These are phyloP conservation scores for Rubroboletus pulcherrimus DNA, from an alignment of 768 basidiomycete genomes.

Conservation along the genomic window DNA sequence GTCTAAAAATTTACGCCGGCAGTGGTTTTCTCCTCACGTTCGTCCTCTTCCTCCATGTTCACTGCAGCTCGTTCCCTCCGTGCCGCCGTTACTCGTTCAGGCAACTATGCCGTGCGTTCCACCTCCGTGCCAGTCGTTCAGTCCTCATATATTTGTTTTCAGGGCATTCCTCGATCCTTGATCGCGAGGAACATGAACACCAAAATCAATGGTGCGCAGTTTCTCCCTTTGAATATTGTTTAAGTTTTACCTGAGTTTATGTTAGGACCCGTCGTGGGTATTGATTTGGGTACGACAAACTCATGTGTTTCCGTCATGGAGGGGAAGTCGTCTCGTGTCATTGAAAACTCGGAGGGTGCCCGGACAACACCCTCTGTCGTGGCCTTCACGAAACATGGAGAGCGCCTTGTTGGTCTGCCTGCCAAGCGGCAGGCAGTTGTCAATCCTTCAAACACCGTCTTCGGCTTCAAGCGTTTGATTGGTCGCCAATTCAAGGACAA, in stretches of 20 bases:
- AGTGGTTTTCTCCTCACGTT: slow-evolving; percentile 30
- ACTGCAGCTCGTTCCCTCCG: slow-evolving; percentile 63
- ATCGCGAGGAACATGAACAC: slow-evolving; percentile 94
- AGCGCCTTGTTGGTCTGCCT: slow-evolving; percentile 92
- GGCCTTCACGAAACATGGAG: slow-evolving; percentile 97
- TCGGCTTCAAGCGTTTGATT: slow-evolving; percentile 91
- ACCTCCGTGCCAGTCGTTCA: not conserved
- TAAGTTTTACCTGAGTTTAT: not conserved
- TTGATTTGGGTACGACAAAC: slow-evolving; percentile 94
- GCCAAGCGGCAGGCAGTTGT: slow-evolving; percentile 98
- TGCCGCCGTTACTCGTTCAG: slow-evolving; percentile 53
- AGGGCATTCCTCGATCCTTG: slow-evolving; percentile 67
- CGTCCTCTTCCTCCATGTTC: slow-evolving; percentile 62
- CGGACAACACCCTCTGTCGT: slow-evolving; percentile 98
- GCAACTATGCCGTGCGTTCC: slow-evolving; percentile 59
- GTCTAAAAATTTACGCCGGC: slow-evolving; percentile 44
- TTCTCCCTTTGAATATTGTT: not conserved
- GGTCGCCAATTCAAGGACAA: slow-evolving; percentile 90
- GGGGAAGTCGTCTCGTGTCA: slow-evolving; percentile 89
- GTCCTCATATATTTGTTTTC: slow-evolving; percentile 6
- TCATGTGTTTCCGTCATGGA: slow-evolving; percentile 95
- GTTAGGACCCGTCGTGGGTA: slow-evolving; percentile 86
- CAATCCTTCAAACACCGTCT: slow-evolving; percentile 91
- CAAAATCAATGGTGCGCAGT: slow-evolving; percentile 75
- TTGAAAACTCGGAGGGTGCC: slow-evolving; percentile 97